Evolutionary conservation across 2,329 filamentous ascomycete species (phyloP), one percentile per base, ranked within the genome.

Genomic region (Cytospora chrysosperma): DNA sequence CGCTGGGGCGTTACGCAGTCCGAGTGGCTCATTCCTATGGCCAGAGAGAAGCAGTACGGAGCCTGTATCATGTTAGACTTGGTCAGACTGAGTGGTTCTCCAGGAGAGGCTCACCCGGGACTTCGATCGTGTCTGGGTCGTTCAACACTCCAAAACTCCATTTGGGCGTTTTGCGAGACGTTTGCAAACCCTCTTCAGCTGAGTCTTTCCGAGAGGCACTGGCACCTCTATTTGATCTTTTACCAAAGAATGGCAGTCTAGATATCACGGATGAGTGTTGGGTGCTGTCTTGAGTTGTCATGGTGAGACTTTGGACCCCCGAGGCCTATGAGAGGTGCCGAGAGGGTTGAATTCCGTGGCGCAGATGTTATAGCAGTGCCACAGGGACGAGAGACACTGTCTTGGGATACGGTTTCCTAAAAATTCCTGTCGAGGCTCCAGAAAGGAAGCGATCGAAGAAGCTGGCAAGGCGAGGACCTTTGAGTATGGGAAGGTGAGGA

Each of bases 101-200:
- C 19, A 34, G 27, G 27, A 27, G 15, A 19, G 24, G 47, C 83
- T 67, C 78, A 93, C 91, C 92, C 68, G 93, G 93, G 15, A 97
- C 93, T 76, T 96, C 91, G 67, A 95, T 90, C 0, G 93, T 97
- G 63, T 88, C 75, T 55, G 79, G 85, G 70, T 95, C 92, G 71
- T 92, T 93, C 67, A 97, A 75, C 28, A 97, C 91, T n/a, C 93
- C 93, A 78, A 96, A 79, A 56, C 79, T 83, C 85, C 84, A 87
- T 75, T 73, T 82, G 8, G 79, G 56, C 10, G 61, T 21, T 27
- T 24, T 49, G n/a, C 30, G 15, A 17, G 53, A 21, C 19, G 32
- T 30, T 6, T 12, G 34, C 17, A 34, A 28, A n/a, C 62, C 63
- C 54, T 63, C 61, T 19, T 59, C 64, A 17, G 47, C 58, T 0